Evolutionary conservation across 1,284 basidiomycete species (phyloP), one percentile per base, ranked within the genome.

Genomic region (Sphagnurus paluster): DNA sequence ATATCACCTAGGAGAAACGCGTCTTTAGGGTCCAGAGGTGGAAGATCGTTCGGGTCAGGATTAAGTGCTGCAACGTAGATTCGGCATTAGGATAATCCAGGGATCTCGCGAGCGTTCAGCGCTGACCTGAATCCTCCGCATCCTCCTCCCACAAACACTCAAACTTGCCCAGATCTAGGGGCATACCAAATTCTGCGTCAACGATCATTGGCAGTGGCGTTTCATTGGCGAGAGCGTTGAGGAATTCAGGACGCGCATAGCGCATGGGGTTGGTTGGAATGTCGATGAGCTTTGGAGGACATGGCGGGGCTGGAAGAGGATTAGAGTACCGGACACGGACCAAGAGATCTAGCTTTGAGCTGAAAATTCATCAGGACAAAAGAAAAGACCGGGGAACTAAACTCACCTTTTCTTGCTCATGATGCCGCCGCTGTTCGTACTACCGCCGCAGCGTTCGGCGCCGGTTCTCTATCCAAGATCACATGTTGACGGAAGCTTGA

Each of bases 141-240:
- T 77, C 77, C 36, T 90, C 87, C 43, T 89, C 85, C 90, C 92
- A 93, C 14, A 92, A 68, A 26, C 82, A 87, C 39, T 89, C 85
- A 76, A 84, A 94, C 49, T 78, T 77, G 17, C 88, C 86, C 39
- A 96, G 67, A 62, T 97, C 90, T 17, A 98, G 69, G 0, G 93
- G 93, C 92, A 98, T 95, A 1, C 94, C 94, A 59, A 87, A 87
- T 64, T 98, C 94, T 1, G 90, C 88, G 59, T 98, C 94, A 1
- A 96, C 86, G 49, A 97, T 86, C 90, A 98, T 93, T 0, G 94
- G 93, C 8, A 96, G 65, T 0, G 87, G 86, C 5, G 84, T 82
- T 37, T 90, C 88, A 39, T 85, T 82, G 1, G 89, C 87, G 33
- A 97, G 71, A 14, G 84, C 77, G 52, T 90, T 82, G 19, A 94